A percentile compares a stretch with the other conserved stretches of the same genome.
Conservation (phyloP, 2,329 filamentous ascomycete species). For the Exophiala xenobiotica region DNA sequence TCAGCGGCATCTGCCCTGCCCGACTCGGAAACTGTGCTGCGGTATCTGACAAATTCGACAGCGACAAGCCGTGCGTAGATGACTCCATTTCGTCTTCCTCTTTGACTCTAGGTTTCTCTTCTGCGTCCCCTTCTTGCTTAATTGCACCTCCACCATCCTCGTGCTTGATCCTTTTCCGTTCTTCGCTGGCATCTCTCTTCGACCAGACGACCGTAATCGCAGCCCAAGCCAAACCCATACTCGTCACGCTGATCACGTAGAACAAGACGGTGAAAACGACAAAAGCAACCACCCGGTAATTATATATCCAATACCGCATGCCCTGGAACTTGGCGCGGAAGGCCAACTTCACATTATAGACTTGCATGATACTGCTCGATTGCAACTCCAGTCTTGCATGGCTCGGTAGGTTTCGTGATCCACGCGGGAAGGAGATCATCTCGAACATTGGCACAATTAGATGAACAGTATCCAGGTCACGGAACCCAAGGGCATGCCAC, state of each 20-base stretch:
- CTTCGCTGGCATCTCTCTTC: constrained; percentile 18
- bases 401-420: constrained; percentile 53
- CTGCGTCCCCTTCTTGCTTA: constrained; percentile 21
- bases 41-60: constrained; percentile 15
- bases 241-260: constrained; percentile 72
- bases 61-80: constrained; percentile 5
- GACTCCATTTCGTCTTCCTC: constrained; percentile 30
- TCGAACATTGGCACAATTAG: constrained; percentile 73
- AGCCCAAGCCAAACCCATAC: constrained; percentile 65
- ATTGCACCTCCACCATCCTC: constrained; percentile 22
- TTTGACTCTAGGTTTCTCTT: constrained; percentile 30
- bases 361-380: constrained; percentile 55
- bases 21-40: constrained; percentile 17
- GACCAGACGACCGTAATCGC: constrained; percentile 40
- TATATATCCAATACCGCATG: constrained; percentile 78
- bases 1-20: constrained; percentile 19
- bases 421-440: constrained; percentile 62
- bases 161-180: constrained; percentile 9
- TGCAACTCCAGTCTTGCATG: constrained; percentile 66
- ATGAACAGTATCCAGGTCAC: constrained; percentile 59
- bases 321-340: constrained; percentile 76
- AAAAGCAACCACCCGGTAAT: constrained; percentile 70
- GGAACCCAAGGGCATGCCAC: constrained; percentile 25
- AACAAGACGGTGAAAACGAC: constrained; percentile 68
- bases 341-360: constrained; percentile 68